Evolutionary conservation across 768 basidiomycete species (phyloP).

Genomic region (Porphyrellus cyaneotinctus): DNA sequence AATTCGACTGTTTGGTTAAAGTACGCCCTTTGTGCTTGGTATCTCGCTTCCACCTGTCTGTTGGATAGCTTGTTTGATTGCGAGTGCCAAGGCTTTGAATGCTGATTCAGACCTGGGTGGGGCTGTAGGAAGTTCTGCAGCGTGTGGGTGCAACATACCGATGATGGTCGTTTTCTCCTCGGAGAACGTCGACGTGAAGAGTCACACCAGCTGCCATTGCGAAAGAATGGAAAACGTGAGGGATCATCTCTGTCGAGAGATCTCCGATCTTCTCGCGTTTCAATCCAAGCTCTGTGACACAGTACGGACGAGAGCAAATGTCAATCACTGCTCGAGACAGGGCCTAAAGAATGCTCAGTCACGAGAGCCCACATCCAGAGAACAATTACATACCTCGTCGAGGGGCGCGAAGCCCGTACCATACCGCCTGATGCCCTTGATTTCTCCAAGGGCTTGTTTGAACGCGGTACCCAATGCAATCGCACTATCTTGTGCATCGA

Average conservation of each 20-base stretch:
- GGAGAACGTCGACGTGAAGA: constrained; percentile 88
- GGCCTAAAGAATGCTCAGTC: constrained; percentile 49
- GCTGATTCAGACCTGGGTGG: constrained; percentile 83
- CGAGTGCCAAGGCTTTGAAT: constrained; percentile 95
- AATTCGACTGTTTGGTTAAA: constrained; percentile 37
- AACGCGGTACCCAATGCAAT: constrained; percentile 87
- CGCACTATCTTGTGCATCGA: constrained; percentile 72
- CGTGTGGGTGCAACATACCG: constrained; percentile 48
- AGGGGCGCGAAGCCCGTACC: constrained; percentile 96
- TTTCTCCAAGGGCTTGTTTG: constrained; percentile 91
- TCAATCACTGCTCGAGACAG: constrained; percentile 95
- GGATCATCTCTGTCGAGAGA: constrained; percentile 95
- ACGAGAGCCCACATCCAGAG: neutral
- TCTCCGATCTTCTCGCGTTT: constrained; percentile 92
- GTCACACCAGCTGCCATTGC: constrained; percentile 95
- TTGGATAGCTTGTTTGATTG: constrained; percentile 92
- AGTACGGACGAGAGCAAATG: constrained; percentile 96
- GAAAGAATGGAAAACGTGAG: constrained; percentile 96
- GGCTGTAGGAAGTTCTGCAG: neutral
- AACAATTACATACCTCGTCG: constrained; percentile 69
- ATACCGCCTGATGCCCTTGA: constrained; percentile 90
- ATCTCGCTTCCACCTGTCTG: constrained; percentile 86
- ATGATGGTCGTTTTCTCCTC: constrained; percentile 98
- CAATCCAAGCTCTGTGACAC: constrained; percentile 85
- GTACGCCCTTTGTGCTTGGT: constrained; percentile 95